phyloP scores from a whole-genome alignment of 768 basidiomycete species.

The Russula lepida region DNA sequence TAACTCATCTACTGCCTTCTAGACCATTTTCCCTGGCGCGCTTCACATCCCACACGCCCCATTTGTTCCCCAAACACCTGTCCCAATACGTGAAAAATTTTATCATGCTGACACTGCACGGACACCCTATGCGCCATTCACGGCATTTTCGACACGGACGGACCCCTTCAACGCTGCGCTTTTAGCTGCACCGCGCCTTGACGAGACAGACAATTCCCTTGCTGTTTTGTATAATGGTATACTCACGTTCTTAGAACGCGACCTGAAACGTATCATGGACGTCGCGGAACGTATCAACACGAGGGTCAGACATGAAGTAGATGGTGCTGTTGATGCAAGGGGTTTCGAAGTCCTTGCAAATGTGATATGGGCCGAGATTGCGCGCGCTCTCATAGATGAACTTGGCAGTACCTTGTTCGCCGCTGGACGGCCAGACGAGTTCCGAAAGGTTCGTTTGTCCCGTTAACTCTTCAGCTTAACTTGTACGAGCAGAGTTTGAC shows the following conservation, averaged over 20 bases:
- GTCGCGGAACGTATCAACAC: slow-evolving; percentile 59
- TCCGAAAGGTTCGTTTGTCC: slow-evolving; percentile 58
- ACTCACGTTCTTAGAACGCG: slow-evolving; percentile 70
- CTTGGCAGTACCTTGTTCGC: slow-evolving; percentile 79
- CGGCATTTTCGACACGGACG: slow-evolving; percentile 38
- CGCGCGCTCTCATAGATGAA: slow-evolving; percentile 72
- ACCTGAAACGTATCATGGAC: slow-evolving; percentile 67
- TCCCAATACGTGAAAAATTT: slow-evolving; percentile 29
- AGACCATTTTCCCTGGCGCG: slow-evolving; percentile 73
- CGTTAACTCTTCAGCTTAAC: not conserved
- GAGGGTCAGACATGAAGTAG: slow-evolving; percentile 33
- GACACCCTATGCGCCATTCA: slow-evolving; percentile 47
- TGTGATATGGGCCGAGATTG: slow-evolving; percentile 84
- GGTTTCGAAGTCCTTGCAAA: slow-evolving; percentile 82
- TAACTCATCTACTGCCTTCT: not conserved
- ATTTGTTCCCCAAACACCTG: slow-evolving; percentile 68
- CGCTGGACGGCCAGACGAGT: slow-evolving; percentile 85
- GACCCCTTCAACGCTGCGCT: slow-evolving; percentile 32
- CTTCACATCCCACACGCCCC: slow-evolving; percentile 65
- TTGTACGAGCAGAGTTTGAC: not conserved
- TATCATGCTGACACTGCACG: slow-evolving; percentile 37
- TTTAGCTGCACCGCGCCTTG: slow-evolving; percentile 45
- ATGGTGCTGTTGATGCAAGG: slow-evolving; percentile 20
- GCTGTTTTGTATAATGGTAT: slow-evolving; percentile 74
- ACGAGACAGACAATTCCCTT: slow-evolving; percentile 59